These are phyloP conservation scores for Periconia digitata DNA, from an alignment of 2,329 filamentous ascomycete species.

Conservation along the genomic window DNA sequence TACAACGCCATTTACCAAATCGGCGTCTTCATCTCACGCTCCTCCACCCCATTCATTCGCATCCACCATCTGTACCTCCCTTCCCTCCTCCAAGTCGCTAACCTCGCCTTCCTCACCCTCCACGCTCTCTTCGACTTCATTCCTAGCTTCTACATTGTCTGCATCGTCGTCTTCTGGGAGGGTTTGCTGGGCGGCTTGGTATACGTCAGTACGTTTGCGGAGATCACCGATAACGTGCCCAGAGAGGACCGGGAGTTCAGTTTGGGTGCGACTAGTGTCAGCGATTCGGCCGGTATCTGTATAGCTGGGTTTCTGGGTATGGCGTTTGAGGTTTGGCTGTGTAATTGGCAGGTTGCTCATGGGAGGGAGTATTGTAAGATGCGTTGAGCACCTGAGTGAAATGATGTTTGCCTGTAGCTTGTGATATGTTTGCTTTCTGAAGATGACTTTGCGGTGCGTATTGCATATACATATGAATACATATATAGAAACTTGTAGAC, in stretches of 20 bases:
- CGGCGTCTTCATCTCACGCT: slow-evolving; percentile 92
- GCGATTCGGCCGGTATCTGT: slow-evolving; percentile 88
- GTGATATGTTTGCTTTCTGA: too few species aligned
- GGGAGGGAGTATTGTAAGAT: slow-evolving; percentile 64
- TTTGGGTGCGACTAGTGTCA: slow-evolving; percentile 84
- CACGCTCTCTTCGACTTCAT: slow-evolving; percentile 82
- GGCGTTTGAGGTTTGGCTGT: slow-evolving; percentile 77
- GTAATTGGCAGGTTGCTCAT: slow-evolving; percentile 78
- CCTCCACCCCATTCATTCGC: slow-evolving; percentile 83
- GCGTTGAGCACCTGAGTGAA: slow-evolving; percentile 13
- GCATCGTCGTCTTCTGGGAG: slow-evolving; percentile 88
- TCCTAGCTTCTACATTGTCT: slow-evolving; percentile 80
- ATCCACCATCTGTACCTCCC: slow-evolving; percentile 80
- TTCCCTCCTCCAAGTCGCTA: slow-evolving; percentile 77
- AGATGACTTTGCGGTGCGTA: too few species aligned
- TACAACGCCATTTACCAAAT: slow-evolving; percentile 95
- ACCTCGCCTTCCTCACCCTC: slow-evolving; percentile 70
- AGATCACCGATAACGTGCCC: slow-evolving; percentile 83
- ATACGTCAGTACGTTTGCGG: slow-evolving; percentile 87
- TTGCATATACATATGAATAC: too few species aligned
- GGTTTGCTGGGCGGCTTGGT: slow-evolving; percentile 87
- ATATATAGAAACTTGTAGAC: too few species aligned
- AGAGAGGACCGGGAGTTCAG: slow-evolving; percentile 85
- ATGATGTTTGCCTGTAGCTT: neutral
- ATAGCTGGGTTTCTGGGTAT: slow-evolving; percentile 84